Evolutionary conservation across 257 asterid genomes (phyloP), one percentile per base, ranked within the genome.

Genomic region (Nicotiana otophora): DNA sequence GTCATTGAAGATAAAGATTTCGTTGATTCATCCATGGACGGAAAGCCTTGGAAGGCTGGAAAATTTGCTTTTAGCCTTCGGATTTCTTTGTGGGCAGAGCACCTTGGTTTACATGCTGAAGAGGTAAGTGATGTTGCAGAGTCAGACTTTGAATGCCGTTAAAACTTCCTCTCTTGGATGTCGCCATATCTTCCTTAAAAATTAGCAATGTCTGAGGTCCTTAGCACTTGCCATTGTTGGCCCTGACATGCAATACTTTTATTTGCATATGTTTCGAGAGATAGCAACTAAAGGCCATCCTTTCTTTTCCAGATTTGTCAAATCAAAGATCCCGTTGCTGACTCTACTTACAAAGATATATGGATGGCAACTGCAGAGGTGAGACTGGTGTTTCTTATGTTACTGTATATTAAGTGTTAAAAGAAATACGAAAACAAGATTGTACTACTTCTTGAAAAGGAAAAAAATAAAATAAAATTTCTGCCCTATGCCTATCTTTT

Each of bases 41-140:
- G 96, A 64, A 84, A 88, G 81, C 87, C 91, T 42, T 94, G 99
- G 99, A 92, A 88, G 86, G 98, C 99, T 60, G 99, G 99, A 82
- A 91, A 90, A 82, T 96, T 93, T 82, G 67, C 98, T 84, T 87
- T 79, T 80, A 90, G 87, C 63, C 98, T 96, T 78, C 86, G 99
- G 86, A 86, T 92, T 76, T 92, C 94, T 54, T 84, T 96, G 88
- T 96, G 99, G 99, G 90, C 95, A 3, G 99, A 96, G 89, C 99
- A 96, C 85, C 96, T 96, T 53, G 98, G 98, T 83, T 85, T 96
- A 48, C 31, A 31, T 39, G 20, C 90, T 63, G 83, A 87, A 64
- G 96, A 95, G 97, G 99, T 94, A 72, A 85, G 88, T 88, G 64
- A 58, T 82, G 80, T 34, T 81, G 57, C 46, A 28, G 60, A 26